Conservation (phyloP, 768 basidiomycete genomes). For the Amanita jacksonii region DNA sequence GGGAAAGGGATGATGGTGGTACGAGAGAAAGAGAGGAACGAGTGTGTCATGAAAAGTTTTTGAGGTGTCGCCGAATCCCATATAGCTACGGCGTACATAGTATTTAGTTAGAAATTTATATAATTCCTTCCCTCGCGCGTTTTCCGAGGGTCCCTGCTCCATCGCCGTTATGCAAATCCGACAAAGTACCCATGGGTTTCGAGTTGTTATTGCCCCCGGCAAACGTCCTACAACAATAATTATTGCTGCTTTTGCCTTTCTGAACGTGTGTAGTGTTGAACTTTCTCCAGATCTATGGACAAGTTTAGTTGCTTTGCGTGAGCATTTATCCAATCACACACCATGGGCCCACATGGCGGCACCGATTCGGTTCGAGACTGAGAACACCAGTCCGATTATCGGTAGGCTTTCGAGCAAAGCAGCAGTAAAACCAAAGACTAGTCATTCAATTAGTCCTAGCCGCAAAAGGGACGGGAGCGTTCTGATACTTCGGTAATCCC, state of each 20-base stretch:
- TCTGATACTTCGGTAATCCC: slow-evolving; percentile 69
- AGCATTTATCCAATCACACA: slow-evolving; percentile 18
- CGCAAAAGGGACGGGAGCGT: background rate
- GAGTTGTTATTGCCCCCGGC: too few relatives aligned
- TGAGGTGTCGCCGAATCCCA: too few relatives aligned
- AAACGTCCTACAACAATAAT: too few relatives aligned
- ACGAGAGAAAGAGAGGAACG: too few relatives aligned
- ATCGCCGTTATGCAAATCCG: too few relatives aligned
- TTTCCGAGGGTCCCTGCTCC: too few relatives aligned
- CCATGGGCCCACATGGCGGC: slow-evolving; percentile 94
- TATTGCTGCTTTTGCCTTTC: slow-evolving; percentile 1
- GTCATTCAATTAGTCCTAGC: background rate
- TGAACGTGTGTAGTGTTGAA: slow-evolving; percentile 32
- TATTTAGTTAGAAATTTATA: too few relatives aligned
- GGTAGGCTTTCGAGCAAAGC: slow-evolving; percentile 65
- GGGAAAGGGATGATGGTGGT: too few relatives aligned
- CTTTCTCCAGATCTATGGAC: slow-evolving; percentile 51
- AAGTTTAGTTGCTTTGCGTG: background rate
- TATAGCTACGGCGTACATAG: too few relatives aligned
- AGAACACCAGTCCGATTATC: slow-evolving; percentile 72
- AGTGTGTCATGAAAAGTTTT: too few relatives aligned
- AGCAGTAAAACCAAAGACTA: slow-evolving; percentile 81
- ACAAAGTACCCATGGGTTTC: too few relatives aligned
- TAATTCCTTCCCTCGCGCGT: too few relatives aligned
- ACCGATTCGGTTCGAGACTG: slow-evolving; percentile 80